Evolutionary conservation across 169 alveolate species (phyloP), one percentile per base, ranked within the genome.

Genomic region (Perkinsus marinus): DNA sequence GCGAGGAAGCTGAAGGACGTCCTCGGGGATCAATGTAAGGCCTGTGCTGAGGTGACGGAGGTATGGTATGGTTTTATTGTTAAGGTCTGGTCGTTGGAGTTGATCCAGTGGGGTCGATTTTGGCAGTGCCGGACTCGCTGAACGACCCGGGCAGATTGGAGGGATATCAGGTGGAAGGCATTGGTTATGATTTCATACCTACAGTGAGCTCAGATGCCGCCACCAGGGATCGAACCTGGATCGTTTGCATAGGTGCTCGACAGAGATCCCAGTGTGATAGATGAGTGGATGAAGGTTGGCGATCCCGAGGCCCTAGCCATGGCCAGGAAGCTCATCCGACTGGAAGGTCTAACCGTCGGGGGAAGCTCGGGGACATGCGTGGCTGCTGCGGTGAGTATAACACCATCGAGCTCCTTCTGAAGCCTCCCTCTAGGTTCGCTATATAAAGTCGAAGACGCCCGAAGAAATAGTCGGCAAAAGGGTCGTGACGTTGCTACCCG

Each of bases 151-250:
- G 79, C 3, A 57, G 79, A 30, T 26, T 38, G 39, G 89, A 89
- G 36, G 39, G 39, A 5, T 92, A 37, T 13, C 39, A 37, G 16
- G 96, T 96, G 39, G 98, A 97, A 91, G 98, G 98, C 34, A 94
- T 95, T 68, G 98, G 98, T 30, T 95, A 96, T 39, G 96, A 95
- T 79, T 96, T 96, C 92, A 94, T 95, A 39, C 98, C 98, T 5
- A 92, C 95, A 91, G 95, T 93, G 38, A 39, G 94, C n/a, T 19
- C 36, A 57, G 34, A 13, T 57, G 79, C 22, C 79, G 79, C 79
- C 79, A 30, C 79, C 34, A 30, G 79, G 79, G 79, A 57, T 57
- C 79, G 79, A 57, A 57, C 79, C 34, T 57, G 79, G 30, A 30
- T 13, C 79, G 9, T 57, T 57, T 16, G 7, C 79, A n/a, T n/a